Base-by-base conservation (phyloP, 2,329 filamentous ascomycete species). In the Diaporthe sp. region DNA sequence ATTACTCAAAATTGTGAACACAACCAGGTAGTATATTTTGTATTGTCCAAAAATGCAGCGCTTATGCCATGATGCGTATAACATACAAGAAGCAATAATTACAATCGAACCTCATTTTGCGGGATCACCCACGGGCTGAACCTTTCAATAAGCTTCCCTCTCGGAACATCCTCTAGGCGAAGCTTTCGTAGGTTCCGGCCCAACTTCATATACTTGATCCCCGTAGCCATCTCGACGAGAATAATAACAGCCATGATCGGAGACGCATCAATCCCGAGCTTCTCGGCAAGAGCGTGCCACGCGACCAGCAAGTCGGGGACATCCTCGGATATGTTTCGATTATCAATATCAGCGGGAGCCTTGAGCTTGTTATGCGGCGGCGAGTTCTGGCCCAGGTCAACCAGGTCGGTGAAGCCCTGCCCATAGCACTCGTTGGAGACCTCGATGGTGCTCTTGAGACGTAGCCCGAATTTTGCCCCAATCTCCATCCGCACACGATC, bases 391-490 rank as follows among this genome's bases (percentile, higher is more conserved):
- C 76, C 79, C 42, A 80, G 73, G 44, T 78, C 76, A 9, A 80
- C 78, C 1, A 80, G 68, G 61, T 77, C 73, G 19, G 74, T 76
- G 51, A 79, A 80, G 13, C 44, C 66, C 44, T 79, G 78, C 17
- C 71, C 71, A 73, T 80, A 80, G 69, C 79, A 79, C 68, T 78
- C 76, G 69, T 80, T 80, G 32, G 78, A 79, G 15, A 78, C 74
- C 27, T 78, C 73, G 19, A 79, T 51, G 3, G 76, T 72, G 35
- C 74, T 77, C n/a, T 75, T 74, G 25, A 79, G 65, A 12, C 70
- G 58, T 6, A 80, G 73, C 15, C 79, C 79, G 22, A 79, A 75
- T 0, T 77, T 77, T 12, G 74, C 77, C 19, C 77, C 79, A 27
- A 79, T 76, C 13, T 74, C 35, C 1, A 79, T 70, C 12, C 79